Evolutionary conservation across 176 grass and related monocot species (phyloP).

Genomic region (Musa troglodytarum): DNA sequence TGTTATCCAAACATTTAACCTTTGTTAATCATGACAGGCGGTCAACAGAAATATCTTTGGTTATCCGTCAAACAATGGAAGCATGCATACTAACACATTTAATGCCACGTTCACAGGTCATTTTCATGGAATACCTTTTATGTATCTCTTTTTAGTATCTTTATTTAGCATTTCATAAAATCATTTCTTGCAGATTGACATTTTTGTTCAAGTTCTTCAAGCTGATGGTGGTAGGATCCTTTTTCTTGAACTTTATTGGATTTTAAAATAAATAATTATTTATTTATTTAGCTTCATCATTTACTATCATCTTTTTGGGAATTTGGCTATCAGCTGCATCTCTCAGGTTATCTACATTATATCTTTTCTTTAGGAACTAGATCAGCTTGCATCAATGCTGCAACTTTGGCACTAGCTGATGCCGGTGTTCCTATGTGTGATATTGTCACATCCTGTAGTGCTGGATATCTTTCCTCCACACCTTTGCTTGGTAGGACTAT

Average conservation of each 20-base stretch:
- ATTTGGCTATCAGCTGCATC: not conserved
- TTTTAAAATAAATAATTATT: slow-evolving; percentile 7
- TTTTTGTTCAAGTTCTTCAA: slow-evolving; percentile 99
- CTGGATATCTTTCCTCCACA: slow-evolving; percentile 83
- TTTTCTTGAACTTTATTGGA: not conserved
- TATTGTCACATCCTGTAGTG: slow-evolving; percentile 91
- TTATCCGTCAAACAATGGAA: slow-evolving; percentile 96
- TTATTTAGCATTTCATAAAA: slow-evolving; percentile 1
- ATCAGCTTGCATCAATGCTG: slow-evolving; percentile 98
- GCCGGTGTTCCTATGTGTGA: slow-evolving; percentile 93
- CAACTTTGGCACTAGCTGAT: slow-evolving; percentile 89
- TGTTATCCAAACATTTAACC: not conserved
- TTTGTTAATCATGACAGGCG: slow-evolving; percentile 38
- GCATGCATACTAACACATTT: slow-evolving; percentile 76
- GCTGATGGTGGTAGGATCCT: slow-evolving; percentile 68
- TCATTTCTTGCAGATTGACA: slow-evolving; percentile 62
- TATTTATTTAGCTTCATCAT: not conserved
- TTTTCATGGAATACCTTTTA: slow-evolving; percentile 8
- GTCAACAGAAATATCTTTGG: slow-evolving; percentile 96
- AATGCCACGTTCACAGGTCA: slow-evolving; percentile 80
- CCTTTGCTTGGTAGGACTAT: slow-evolving; percentile 65
- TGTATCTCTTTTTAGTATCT: not conserved
- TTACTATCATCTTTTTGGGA: not conserved
- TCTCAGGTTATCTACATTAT: not conserved
- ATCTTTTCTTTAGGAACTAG: slow-evolving; percentile 45